phyloP scores from a whole-genome alignment of 345 rosid species.

The Noccaea caerulescens region DNA sequence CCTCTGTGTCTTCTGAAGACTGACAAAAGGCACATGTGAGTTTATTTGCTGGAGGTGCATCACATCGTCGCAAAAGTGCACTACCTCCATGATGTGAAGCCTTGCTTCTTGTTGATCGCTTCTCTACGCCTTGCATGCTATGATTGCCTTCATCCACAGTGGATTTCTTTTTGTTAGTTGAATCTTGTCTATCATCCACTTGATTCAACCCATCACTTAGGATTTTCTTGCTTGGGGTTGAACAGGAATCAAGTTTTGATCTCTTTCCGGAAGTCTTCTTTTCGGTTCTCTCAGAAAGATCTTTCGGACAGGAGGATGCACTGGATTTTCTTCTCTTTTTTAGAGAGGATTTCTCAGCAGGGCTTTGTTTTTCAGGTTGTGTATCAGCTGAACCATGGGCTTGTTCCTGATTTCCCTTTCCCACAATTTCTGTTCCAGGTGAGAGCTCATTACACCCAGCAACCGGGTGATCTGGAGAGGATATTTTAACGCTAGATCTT shows the following conservation, averaged over 20 bases:
- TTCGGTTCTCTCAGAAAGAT: constrained; percentile 23
- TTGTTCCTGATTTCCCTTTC: constrained; percentile 23
- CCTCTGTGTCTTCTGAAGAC: constrained; percentile 76
- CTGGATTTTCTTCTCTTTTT: constrained; percentile 37
- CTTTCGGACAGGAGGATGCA: constrained; percentile 25
- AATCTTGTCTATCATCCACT: constrained; percentile 33
- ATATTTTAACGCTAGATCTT: constrained; percentile 30
- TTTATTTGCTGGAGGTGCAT: constrained; percentile 33
- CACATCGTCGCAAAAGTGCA: constrained; percentile 48
- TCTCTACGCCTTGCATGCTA: constrained; percentile 28
- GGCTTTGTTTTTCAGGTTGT: constrained; percentile 24
- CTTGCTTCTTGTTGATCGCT: constrained; percentile 39
- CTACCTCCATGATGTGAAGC: constrained; percentile 26
- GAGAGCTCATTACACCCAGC: constrained; percentile 22
- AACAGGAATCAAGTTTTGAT: constrained; percentile 34
- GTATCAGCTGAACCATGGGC: constrained; percentile 8
- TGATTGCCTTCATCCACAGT: constrained; percentile 20
- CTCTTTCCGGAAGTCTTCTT: constrained; percentile 37
- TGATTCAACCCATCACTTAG: constrained; percentile 41
- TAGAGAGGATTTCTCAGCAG: background rate
- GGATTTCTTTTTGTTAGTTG: constrained; percentile 25
- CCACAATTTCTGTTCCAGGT: constrained; percentile 24
- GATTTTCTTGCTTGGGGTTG: constrained; percentile 36
- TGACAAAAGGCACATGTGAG: constrained; percentile 78
- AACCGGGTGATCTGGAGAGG: constrained; percentile 12